Base-by-base conservation (phyloP, 2,329 filamentous ascomycete genomes). In the Leptographium flavum region DNA sequence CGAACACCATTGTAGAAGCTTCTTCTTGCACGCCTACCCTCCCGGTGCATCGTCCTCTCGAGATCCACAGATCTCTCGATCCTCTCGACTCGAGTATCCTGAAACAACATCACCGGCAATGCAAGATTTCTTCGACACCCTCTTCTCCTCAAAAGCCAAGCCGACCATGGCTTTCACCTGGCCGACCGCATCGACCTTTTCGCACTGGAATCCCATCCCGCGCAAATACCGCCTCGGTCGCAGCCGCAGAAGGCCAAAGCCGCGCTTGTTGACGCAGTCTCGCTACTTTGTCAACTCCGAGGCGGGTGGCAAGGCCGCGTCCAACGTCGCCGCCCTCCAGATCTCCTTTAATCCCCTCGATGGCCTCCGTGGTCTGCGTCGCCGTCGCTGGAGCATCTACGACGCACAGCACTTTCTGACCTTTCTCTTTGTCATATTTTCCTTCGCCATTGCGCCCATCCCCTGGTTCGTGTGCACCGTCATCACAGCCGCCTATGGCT, bases 321-420 rank as follows among this genome's bases (percentile, higher is more conserved):
- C 40, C 38, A 61, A 84, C 51, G 76, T 95, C 57, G 76, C 86
- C 42, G 73, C 72, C 27, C 70, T 95, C 45, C 76, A 93, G 62
- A 87, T 79, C 15, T 94, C 87, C 1, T 84, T 87, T 63, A 87
- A 83, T 53, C 81, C 86, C 5, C 69, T 74, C 56, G 82, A 93
- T 57, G 87, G 87, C 13, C 63, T 95, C 49, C 75, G 77, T 49
- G 76, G 81, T 32, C 69, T 95, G 51, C 81, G 82, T 55, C 74
- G 74, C 49, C 86, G 92, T 59, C 77, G 77, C 52, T 95, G 86
- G 85, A 81, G 75, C 43, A 68, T 81, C 43, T 83, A 87, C 60
- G 90, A 96, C 62, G 73, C 83, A 35, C 88, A 95, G 65, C 93
- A 95, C 62, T 62, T 86, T 42, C 68, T 90, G 47, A 65, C 94